A percentile compares a stretch with the other conserved stretches of the same genome.
These are phyloP conservation scores for Heritiera littoralis DNA, from an alignment of 345 rosid genomes.

Conservation along the genomic window DNA sequence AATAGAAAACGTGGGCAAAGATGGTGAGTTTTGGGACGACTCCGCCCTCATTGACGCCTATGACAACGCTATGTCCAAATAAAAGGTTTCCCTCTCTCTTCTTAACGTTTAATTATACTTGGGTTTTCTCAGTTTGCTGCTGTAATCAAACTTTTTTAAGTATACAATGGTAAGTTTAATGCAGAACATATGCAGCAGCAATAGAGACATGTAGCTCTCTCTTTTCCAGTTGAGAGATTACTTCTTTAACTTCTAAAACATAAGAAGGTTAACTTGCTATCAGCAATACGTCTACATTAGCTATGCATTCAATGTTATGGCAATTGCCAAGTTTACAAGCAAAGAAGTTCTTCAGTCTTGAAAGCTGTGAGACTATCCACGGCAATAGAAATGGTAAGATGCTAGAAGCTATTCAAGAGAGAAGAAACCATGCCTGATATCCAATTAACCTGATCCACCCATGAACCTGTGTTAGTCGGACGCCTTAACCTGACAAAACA, in stretches of 20 bases:
- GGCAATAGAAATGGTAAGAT: background rate
- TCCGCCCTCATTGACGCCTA: conserved; percentile 58
- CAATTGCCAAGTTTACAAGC: background rate
- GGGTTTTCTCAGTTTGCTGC: too few species aligned
- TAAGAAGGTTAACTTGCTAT: background rate
- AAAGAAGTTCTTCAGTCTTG: background rate
- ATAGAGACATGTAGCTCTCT: background rate
- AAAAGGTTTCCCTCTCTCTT: conserved; percentile 40
- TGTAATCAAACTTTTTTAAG: too few species aligned
- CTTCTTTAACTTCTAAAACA: background rate
- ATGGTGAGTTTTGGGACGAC: conserved; percentile 62
- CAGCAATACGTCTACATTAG: background rate
- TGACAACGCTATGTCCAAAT: conserved; percentile 59
- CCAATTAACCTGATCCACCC: conserved; percentile 97
- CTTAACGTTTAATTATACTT: background rate
- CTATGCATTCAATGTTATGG: background rate
- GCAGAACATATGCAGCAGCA: background rate
- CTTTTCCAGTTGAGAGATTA: background rate
- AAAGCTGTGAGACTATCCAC: background rate
- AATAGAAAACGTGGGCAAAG: conserved; percentile 40
- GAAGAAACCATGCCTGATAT: conserved; percentile 53
- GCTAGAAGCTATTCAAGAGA: conserved; percentile 1
- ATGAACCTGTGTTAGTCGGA: conserved; percentile 61
- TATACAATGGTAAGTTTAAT: too few species aligned
- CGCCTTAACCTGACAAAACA: conserved; percentile 41